Percentiles rank a stretch among this genome's conserved stretches.
These are phyloP conservation scores for Psilocybe cubensis DNA, from an alignment of 768 basidiomycete species.

Conservation along the genomic window DNA sequence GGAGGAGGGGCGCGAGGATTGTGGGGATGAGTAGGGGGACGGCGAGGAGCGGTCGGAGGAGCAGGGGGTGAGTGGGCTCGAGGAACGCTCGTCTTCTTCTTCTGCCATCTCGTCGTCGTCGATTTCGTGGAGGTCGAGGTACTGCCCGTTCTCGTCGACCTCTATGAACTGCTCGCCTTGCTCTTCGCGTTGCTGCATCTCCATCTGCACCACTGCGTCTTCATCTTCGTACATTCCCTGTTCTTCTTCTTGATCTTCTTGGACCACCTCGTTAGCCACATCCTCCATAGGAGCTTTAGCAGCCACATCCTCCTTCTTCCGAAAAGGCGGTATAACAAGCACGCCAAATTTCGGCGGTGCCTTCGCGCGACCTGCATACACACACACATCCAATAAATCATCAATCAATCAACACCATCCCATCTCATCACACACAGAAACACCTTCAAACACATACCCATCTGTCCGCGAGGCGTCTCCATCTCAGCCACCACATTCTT, in stretches of 20 bases:
- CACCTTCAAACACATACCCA: constrained; percentile 4
- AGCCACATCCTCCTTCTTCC: constrained; percentile 8
- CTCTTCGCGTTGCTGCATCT: not conserved
- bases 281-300: constrained; percentile 15
- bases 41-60: constrained; percentile 16
- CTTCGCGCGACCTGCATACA: constrained; percentile 1
- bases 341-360: not conserved
- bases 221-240: constrained; percentile 2
- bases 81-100: constrained; percentile 21
- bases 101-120: constrained; percentile 23
- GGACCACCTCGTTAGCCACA: not conserved
- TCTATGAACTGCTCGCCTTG: not conserved
- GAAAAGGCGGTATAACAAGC: not conserved
- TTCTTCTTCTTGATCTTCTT: constrained; percentile 7
- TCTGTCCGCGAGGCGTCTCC: no score
- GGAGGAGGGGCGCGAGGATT: constrained; percentile 24
- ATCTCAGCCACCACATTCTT: no score
- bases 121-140: constrained; percentile 13
- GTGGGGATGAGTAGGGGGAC: constrained; percentile 21
- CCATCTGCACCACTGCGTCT: not conserved
- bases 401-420: not conserved
- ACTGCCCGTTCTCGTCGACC: constrained; percentile 8
- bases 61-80: constrained; percentile 12
- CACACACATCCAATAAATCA: not conserved
- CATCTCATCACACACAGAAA: constrained; percentile 1